Evolutionary conservation across 225 moss, liverwort and hornwort species (phyloP).

Genomic region (Rhytidiadelphus loreus): DNA sequence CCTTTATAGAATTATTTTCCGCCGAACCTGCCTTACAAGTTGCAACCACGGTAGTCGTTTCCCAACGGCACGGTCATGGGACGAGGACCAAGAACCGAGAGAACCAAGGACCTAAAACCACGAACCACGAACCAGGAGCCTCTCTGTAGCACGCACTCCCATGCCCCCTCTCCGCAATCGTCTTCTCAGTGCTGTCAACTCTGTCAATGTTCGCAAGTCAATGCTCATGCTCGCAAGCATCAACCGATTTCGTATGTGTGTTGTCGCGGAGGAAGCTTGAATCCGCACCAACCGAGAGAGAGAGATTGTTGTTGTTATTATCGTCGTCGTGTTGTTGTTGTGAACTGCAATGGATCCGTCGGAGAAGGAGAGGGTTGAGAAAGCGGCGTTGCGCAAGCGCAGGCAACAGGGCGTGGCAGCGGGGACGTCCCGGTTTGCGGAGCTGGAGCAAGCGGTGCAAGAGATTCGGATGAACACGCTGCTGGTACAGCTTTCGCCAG

Average conservation of each 20-base stretch:
- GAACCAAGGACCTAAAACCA: background rate
- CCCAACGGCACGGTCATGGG: background rate
- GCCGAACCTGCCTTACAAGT: background rate
- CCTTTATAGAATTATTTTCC: background rate
- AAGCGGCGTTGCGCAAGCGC: conserved; percentile 51
- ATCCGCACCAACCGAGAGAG: background rate
- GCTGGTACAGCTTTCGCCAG: background rate
- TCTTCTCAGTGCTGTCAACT: background rate
- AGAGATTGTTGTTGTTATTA: no score
- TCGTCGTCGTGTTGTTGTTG: background rate
- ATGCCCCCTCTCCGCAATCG: background rate
- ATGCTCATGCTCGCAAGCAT: background rate
- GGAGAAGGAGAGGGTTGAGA: conserved; percentile 46
- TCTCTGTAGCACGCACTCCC: background rate
- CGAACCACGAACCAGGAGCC: background rate
- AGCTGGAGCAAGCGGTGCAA: conserved; percentile 51
- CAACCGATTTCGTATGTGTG: background rate
- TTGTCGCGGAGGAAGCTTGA: background rate
- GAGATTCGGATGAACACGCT: conserved; percentile 51
- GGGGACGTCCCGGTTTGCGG: conserved; percentile 47
- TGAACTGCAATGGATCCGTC: conserved; percentile 15
- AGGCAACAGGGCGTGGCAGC: conserved; percentile 55
- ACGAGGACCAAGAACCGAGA: background rate
- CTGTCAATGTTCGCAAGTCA: conserved; percentile 1
- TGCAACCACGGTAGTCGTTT: background rate